Conservation (phyloP, 2,329 filamentous ascomycete genomes). For the Colletotrichum sansevieriae region DNA sequence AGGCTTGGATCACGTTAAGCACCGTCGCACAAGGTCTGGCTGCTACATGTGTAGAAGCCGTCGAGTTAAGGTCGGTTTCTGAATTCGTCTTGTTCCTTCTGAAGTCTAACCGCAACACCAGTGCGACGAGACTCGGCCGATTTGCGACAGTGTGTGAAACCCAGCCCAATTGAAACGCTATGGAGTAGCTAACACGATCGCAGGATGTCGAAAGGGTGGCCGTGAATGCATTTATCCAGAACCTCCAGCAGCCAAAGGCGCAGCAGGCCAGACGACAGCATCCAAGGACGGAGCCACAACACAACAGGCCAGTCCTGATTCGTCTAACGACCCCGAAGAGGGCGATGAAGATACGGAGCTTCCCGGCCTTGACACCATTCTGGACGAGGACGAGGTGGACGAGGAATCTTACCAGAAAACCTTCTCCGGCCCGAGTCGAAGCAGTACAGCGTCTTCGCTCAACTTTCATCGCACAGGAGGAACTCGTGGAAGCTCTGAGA, state of each 20-base stretch:
- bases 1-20: constrained; percentile 82
- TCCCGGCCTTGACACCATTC: constrained; percentile 64
- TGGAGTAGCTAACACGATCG: constrained; percentile 45
- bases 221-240: constrained; percentile 94
- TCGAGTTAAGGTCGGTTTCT: constrained; percentile 77
- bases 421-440: constrained; percentile 48
- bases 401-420: constrained; percentile 40
- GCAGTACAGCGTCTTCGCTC: constrained; percentile 55
- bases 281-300: constrained; percentile 54
- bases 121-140: constrained; percentile 91
- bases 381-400: constrained; percentile 65
- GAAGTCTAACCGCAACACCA: constrained; percentile 53
- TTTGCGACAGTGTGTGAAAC: constrained; percentile 78
- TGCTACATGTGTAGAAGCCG: constrained; percentile 92
- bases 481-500: constrained; percentile 64
- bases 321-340: constrained; percentile 67
- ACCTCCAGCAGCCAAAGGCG: constrained; percentile 62
- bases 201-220: constrained; percentile 91
- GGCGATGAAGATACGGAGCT: constrained; percentile 54
- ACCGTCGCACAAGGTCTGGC: constrained; percentile 91
- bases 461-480: constrained; percentile 50
- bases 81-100: background rate
- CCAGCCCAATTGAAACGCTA: constrained; percentile 35
- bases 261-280: constrained; percentile 49
- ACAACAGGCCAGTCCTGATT: constrained; percentile 63